phyloP scores from a whole-genome alignment of 768 basidiomycete species.

The Rhizopogon vesiculosus region DNA sequence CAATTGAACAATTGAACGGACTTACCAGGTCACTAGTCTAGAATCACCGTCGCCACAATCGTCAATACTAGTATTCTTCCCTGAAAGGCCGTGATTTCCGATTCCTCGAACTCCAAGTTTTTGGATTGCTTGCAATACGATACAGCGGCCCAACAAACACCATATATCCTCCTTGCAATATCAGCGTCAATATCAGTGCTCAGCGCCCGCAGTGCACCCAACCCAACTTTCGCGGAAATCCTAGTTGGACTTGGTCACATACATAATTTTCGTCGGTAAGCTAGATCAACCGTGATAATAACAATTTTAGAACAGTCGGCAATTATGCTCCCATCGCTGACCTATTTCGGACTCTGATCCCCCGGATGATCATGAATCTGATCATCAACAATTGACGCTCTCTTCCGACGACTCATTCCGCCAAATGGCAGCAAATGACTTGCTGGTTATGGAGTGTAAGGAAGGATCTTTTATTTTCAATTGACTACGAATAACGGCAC shows the following conservation, averaged over 20 bases:
- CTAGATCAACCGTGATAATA: background rate
- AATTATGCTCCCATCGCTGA: constrained; percentile 3
- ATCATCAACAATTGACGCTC: background rate
- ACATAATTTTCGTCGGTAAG: background rate
- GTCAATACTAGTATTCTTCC: background rate
- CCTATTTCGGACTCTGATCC: background rate
- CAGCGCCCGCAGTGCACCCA: background rate
- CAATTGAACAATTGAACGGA: background rate
- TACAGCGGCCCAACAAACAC: background rate
- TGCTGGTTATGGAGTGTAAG: background rate
- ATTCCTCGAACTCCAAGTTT: background rate
- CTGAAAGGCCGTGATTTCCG: background rate
- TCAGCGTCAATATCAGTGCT: background rate
- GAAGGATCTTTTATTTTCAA: background rate
- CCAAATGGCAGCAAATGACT: background rate
- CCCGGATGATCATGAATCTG: background rate
- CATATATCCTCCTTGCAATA: background rate
- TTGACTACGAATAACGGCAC: background rate
- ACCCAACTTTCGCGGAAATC: background rate
- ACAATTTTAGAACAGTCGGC: background rate
- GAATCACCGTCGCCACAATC: background rate
- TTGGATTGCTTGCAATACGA: background rate
- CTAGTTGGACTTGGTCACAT: background rate
- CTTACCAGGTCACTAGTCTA: background rate
- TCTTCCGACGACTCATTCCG: background rate